phyloP scores from a whole-genome alignment of 306 rosid genomes.

The Prunus campanulata region DNA sequence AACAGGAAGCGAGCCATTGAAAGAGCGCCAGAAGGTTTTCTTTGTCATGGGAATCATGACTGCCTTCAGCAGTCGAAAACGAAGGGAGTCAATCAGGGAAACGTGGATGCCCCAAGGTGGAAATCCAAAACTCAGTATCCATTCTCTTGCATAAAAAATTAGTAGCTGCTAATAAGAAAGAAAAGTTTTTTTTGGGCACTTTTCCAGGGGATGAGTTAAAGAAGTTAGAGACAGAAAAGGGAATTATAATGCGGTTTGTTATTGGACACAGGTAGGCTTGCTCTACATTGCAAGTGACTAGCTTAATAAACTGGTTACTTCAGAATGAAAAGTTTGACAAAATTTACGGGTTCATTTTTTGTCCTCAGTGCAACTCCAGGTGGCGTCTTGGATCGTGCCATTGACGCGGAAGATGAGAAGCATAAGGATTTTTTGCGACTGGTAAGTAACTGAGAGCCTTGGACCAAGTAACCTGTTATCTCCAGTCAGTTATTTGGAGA shows the following conservation, averaged over 20 bases:
- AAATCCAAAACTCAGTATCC: background rate
- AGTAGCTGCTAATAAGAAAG: conserved; percentile 4
- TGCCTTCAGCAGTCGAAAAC: conserved; percentile 58
- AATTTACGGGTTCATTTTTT: conserved; percentile 2
- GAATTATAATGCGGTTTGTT: conserved; percentile 56
- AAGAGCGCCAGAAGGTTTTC: conserved; percentile 51
- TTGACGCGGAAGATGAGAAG: conserved; percentile 53
- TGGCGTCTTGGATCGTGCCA: conserved; percentile 55
- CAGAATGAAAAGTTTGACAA: background rate
- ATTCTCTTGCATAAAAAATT: background rate
- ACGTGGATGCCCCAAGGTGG: conserved; percentile 66
- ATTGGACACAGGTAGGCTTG: conserved; percentile 53
- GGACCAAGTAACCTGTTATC: conserved; percentile 8
- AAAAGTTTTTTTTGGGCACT: background rate
- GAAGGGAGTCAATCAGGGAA: conserved; percentile 62
- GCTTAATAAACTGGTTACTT: conserved; percentile 6
- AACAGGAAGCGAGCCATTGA: conserved; percentile 23
- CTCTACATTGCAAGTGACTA: background rate
- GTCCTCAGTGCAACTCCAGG: conserved; percentile 46
- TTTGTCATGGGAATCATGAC: conserved; percentile 67
- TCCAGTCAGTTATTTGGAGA: conserved; percentile 6
- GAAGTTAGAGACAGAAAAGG: conserved; percentile 54
- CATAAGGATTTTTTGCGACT: conserved; percentile 52
- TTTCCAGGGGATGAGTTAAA: conserved; percentile 37
- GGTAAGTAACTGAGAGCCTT: conserved; percentile 29